phyloP scores from a whole-genome alignment of 2,329 filamentous ascomycete genomes.

The Colletotrichum sp. region DNA sequence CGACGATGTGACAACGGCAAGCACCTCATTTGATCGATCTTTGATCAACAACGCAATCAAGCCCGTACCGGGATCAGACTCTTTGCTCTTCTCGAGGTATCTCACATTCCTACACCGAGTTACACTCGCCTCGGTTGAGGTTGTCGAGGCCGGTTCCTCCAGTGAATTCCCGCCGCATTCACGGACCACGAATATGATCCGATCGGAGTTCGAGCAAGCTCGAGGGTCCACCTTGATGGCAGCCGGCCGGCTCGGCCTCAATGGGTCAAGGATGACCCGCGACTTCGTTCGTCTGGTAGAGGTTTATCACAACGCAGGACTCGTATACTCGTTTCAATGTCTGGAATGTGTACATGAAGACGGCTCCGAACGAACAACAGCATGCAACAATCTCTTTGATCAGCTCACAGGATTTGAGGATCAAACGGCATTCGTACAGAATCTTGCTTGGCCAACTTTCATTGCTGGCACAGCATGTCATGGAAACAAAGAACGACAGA shows the following conservation, averaged over 20 bases:
- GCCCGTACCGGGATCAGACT: neutral
- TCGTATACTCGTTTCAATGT: constrained; percentile 31
- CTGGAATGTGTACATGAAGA: constrained; percentile 22
- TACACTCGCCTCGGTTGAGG: constrained; percentile 23
- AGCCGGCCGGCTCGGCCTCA: constrained; percentile 26
- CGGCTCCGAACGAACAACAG: constrained; percentile 19
- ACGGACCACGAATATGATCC: neutral
- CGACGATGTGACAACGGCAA: constrained; percentile 30
- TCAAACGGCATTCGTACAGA: constrained; percentile 27
- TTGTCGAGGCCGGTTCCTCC: neutral
- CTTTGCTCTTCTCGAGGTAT: constrained; percentile 28
- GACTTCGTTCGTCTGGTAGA: constrained; percentile 33
- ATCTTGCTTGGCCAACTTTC: constrained; percentile 33
- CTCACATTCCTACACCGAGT: constrained; percentile 23
- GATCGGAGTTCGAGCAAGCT: constrained; percentile 28
- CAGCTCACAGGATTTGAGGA: constrained; percentile 27
- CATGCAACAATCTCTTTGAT: constrained; percentile 24
- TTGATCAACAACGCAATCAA: constrained; percentile 22
- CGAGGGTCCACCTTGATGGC: constrained; percentile 30
- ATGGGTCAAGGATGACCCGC: constrained; percentile 18
- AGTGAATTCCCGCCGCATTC: neutral
- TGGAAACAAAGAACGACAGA: constrained; percentile 23
- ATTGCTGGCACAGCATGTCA: constrained; percentile 31
- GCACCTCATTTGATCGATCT: constrained; percentile 29
- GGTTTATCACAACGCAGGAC: constrained; percentile 30